These are phyloP conservation scores for Saccharomycopsis sp. DNA, from an alignment of 805 yeast genomes.

Conservation along the genomic window DNA sequence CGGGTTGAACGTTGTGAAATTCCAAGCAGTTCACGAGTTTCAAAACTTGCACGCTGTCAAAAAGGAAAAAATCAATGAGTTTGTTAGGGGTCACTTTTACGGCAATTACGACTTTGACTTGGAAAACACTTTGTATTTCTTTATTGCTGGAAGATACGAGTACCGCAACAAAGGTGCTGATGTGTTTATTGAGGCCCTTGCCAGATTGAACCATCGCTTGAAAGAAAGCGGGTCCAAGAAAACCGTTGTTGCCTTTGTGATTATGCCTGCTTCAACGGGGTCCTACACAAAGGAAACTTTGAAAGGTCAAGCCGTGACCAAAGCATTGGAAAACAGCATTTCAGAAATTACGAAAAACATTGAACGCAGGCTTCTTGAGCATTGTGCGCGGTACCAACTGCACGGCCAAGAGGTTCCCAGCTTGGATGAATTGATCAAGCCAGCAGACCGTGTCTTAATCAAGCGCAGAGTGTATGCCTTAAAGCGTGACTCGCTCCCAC, in stretches of 20 bases:
- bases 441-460: conserved; percentile 79
- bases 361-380: conserved; percentile 83
- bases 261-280: conserved; percentile 94
- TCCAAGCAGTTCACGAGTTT: conserved; percentile 96
- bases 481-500: conserved; percentile 83
- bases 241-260: conserved; percentile 93
- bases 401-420: conserved; percentile 62
- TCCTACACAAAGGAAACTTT: conserved; percentile 94
- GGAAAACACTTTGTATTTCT: conserved; percentile 88
- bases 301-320: conserved; percentile 92
- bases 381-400: conserved; percentile 63
- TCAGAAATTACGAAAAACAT: conserved; percentile 78
- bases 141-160: conserved; percentile 96
- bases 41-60: conserved; percentile 90
- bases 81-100: conserved; percentile 93
- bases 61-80: conserved; percentile 88
- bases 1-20: conserved; percentile 90
- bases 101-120: conserved; percentile 93
- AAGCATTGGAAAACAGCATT: conserved; percentile 82
- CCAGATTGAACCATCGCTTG: conserved; percentile 80
- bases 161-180: conserved; percentile 96
- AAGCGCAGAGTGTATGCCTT: conserved; percentile 90
- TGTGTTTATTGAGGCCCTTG: conserved; percentile 85
- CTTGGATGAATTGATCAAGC: conserved; percentile 72
- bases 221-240: conserved; percentile 74